phyloP scores from a whole-genome alignment of 176 grass and related monocot genomes.

The Raddia distichophylla region DNA sequence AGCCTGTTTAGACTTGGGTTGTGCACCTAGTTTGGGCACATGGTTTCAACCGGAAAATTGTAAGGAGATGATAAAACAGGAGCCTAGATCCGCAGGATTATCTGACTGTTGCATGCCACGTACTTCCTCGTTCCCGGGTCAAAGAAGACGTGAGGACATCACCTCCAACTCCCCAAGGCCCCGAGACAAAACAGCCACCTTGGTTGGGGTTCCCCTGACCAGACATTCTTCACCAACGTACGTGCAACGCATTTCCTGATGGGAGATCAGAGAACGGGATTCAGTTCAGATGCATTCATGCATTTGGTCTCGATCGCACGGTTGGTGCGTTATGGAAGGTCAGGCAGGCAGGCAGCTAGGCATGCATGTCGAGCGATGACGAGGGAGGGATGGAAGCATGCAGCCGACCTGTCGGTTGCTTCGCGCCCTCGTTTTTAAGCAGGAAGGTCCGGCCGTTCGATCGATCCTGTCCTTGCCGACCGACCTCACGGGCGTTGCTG shows the following conservation, averaged over 20 bases:
- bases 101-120: slow-evolving; percentile 10
- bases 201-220: slow-evolving; percentile 28
- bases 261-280: slow-evolving; percentile 3
- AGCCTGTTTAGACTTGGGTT: too few species aligned
- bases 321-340: not conserved
- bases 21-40: too few species aligned
- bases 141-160: slow-evolving; percentile 36
- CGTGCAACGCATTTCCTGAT: slow-evolving; percentile 41
- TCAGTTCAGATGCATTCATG: not conserved
- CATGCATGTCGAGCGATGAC: not conserved
- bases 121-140: slow-evolving; percentile 7
- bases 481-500: not conserved
- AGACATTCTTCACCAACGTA: slow-evolving; percentile 34
- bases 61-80: too few species aligned
- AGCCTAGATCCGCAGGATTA: slow-evolving; percentile 32
- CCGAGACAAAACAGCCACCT: slow-evolving; percentile 32
- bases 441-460: not conserved
- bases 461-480: not conserved
- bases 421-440: slow-evolving; percentile 7
- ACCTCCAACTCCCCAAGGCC: not conserved
- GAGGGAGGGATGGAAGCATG: not conserved
- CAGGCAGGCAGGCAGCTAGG: not conserved
- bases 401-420: not conserved
- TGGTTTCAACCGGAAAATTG: too few species aligned
- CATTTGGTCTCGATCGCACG: slow-evolving; percentile 10